Evolutionary conservation across 495 filamentous ascomycete genomes (phyloP), one percentile per base, ranked within the genome.

Genomic region (Xylaria telfairii): DNA sequence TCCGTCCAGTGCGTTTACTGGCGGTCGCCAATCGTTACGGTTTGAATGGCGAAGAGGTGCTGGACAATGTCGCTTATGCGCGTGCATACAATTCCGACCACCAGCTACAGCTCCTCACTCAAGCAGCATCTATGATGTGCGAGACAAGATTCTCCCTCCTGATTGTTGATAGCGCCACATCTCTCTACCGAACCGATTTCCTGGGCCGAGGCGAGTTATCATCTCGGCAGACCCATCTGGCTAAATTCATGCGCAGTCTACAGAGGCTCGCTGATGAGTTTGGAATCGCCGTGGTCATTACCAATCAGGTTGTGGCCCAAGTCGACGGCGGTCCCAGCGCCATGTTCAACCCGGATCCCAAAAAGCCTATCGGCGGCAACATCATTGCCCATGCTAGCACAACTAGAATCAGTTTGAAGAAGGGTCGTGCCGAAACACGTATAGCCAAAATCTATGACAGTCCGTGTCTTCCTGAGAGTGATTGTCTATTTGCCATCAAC

Each of bases 381-480:
- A 98, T 99, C 78, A 98, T 99, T 78, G 96, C 96, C 17, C 96
- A 99, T 79, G 94, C 96, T 46, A 96, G 92, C 74, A 99, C 96
- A 8, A 99, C 96, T 12, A 79, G 88, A 30, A 83, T 99, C 73
- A 97, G 93, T 73, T 80, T 99, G 75, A 97, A 97, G 84, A 99
- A 99, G 80, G 96, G 96, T 19, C 84, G 95, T 30, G 96, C 90
- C 24, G 96, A 99, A 86, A 98, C 96, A 24, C 88, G 96, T 82
- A 90, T 99, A 66, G 98, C 96, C 81, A 98, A 97, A 87, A 98
- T 99, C 69, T 99, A 98, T 80, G 96, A 99, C 81, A 97, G 94
- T 75, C 96, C 96, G 10, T 99, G 96, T 82, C 83, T 99, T 70
- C 96, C 96, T 1, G 96, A 99, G 82, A 94, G 92, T 76, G 96